Percentiles rank a stretch among this genome's conserved stretches.
phyloP scores from a whole-genome alignment of 2,329 filamentous ascomycete species.

The Neodidymelliopsis sp. region DNA sequence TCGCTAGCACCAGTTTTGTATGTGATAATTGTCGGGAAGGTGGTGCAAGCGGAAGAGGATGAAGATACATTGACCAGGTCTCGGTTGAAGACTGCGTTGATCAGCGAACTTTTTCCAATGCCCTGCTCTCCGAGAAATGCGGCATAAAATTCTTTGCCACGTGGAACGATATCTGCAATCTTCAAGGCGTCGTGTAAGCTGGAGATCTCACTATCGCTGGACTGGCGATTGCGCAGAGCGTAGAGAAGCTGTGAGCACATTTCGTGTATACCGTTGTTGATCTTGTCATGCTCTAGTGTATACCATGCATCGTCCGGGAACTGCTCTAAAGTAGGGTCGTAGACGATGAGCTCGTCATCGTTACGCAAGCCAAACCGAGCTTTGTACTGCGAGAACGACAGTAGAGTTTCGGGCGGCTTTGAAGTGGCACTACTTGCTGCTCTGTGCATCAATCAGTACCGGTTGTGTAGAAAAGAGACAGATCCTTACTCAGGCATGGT shows the following conservation, averaged over 20 bases:
- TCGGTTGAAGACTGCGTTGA: slow-evolving; percentile 17
- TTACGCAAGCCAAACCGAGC: neutral
- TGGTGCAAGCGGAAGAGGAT: slow-evolving; percentile 15
- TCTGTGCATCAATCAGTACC: neutral
- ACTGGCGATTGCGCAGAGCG: neutral
- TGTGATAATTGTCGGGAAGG: slow-evolving; percentile 7
- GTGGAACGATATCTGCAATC: neutral
- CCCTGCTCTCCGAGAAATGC: slow-evolving; percentile 24
- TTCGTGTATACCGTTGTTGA: neutral
- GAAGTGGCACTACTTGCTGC: neutral
- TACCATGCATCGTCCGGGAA: slow-evolving; percentile 14
- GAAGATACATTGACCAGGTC: slow-evolving; percentile 9
- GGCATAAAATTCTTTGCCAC: neutral
- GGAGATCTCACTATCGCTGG: neutral
- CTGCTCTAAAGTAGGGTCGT: neutral
- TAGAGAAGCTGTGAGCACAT: slow-evolving; percentile 8
- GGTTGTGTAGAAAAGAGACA: neutral
- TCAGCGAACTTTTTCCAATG: slow-evolving; percentile 17
- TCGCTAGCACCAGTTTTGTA: slow-evolving; percentile 17
- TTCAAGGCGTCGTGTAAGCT: neutral
- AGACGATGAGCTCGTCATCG: neutral
- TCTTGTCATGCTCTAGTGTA: slow-evolving; percentile 3
- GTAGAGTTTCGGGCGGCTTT: neutral
- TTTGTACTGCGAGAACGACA: neutral
- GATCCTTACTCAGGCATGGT: neutral